A percentile compares a stretch with the other conserved stretches of the same genome.
These are phyloP conservation scores for Leishmania arabica DNA, from an alignment of 208 protist species.

Conservation along the genomic window DNA sequence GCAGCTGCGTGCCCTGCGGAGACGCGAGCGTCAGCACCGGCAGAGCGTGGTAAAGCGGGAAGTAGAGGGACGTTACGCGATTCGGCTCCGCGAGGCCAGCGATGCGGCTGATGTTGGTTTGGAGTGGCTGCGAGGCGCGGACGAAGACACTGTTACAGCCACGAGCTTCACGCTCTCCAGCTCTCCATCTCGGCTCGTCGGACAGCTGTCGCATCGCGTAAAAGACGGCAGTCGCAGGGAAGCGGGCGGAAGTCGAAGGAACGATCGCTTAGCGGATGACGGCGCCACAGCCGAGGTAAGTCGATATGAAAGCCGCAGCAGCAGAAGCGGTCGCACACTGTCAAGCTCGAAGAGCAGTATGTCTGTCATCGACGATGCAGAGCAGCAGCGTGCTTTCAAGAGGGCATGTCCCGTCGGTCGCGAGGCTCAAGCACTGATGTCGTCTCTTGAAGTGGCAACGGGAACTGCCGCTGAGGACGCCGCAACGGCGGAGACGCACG, in stretches of 20 bases:
- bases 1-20: not conserved
- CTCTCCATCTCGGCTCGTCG: not conserved
- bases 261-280: not conserved
- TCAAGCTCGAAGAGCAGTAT: not conserved
- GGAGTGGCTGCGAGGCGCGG: not conserved
- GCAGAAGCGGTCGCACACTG: not conserved
- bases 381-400: not conserved
- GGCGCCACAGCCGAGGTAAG: not conserved
- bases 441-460: not conserved
- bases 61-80: slow-evolving; percentile 14
- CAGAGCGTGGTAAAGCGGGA: not conserved
- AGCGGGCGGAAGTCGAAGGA: not conserved
- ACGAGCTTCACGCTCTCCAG: slow-evolving; percentile 9
- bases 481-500: not conserved
- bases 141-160: not conserved
- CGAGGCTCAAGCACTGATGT: not conserved
- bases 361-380: not conserved
- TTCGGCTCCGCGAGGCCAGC: slow-evolving; percentile 14
- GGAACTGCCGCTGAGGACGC: not conserved
- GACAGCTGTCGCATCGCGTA: not conserved
- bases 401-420: not conserved
- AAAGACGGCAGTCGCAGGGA: not conserved
- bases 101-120: slow-evolving; percentile 13
- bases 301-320: not conserved
- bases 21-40: slow-evolving; percentile 22